phyloP scores from a whole-genome alignment of 176 grass and related monocot genomes.

The Ensete ventricosum region DNA sequence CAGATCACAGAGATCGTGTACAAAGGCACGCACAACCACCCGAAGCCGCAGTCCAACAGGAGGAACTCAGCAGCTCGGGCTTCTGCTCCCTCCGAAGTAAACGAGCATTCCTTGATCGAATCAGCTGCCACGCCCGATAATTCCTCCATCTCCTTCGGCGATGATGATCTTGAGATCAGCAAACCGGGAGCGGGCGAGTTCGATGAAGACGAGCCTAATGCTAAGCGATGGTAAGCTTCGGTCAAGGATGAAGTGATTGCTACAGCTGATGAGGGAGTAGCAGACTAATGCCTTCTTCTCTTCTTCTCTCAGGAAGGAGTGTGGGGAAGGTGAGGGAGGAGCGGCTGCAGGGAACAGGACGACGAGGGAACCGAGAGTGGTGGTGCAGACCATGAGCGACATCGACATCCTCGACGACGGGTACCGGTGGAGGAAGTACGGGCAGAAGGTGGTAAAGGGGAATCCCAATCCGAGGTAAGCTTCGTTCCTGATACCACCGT shows the following conservation, averaged over 20 bases:
- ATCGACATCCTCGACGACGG: constrained; percentile 92
- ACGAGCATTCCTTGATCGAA: constrained; percentile 40
- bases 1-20: constrained; percentile 93
- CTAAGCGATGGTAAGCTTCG: constrained; percentile 54
- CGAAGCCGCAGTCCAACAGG: constrained; percentile 44
- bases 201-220: constrained; percentile 56
- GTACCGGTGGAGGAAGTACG: constrained; percentile 93
- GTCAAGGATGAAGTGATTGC: no score
- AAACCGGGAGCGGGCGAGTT: constrained; percentile 28
- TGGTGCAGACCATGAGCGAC: constrained; percentile 78
- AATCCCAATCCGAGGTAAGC: constrained; percentile 74
- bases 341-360: constrained; percentile 35
- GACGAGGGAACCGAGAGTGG: constrained; percentile 63
- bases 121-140: constrained; percentile 58
- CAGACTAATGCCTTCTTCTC: neutral
- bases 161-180: constrained; percentile 48
- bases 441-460: constrained; percentile 95
- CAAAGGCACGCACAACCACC: constrained; percentile 80
- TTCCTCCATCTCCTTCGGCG: constrained; percentile 62
- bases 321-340: constrained; percentile 25
- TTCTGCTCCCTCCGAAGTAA: constrained; percentile 23
- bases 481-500: neutral
- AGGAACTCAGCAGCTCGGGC: constrained; percentile 33
- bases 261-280: neutral
- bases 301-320: constrained; percentile 41